phyloP scores from a whole-genome alignment of 2,329 filamentous ascomycete genomes.

The Trichophaea hybrida region DNA sequence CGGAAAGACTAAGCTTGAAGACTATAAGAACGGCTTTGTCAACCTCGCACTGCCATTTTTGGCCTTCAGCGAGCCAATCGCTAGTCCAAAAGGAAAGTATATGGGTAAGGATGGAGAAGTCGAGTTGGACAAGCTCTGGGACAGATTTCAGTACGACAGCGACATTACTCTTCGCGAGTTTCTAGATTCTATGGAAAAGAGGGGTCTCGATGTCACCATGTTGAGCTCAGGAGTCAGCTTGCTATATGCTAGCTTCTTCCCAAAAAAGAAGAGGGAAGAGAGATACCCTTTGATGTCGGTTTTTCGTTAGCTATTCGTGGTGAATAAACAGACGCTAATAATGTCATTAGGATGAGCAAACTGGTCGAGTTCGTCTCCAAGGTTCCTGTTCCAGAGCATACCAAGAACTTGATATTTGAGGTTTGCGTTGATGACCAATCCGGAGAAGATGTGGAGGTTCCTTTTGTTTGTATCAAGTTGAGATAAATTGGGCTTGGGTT shows the following conservation, averaged over 20 bases:
- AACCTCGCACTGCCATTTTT: slow-evolving; percentile 96
- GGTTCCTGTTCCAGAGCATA: slow-evolving; percentile 78
- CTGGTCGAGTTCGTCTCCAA: slow-evolving; percentile 80
- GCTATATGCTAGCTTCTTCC: slow-evolving; percentile 87
- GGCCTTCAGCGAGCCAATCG: slow-evolving; percentile 92
- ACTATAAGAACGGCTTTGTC: slow-evolving; percentile 98
- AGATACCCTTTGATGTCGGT: slow-evolving; percentile 56
- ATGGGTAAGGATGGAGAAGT: slow-evolving; percentile 61
- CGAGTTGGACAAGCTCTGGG: slow-evolving; percentile 90
- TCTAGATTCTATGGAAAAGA: slow-evolving; percentile 63
- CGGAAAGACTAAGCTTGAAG: slow-evolving; percentile 88
- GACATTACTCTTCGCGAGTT: slow-evolving; percentile 77
- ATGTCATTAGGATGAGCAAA: slow-evolving; percentile 56
- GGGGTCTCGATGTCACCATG: slow-evolving; percentile 76
- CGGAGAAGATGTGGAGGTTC: slow-evolving; percentile 91
- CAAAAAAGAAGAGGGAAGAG: slow-evolving; percentile 67
- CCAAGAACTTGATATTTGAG: slow-evolving; percentile 93
- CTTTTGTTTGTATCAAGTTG: slow-evolving; percentile 48
- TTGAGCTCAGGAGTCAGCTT: slow-evolving; percentile 93
- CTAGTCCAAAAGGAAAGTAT: slow-evolving; percentile 85
- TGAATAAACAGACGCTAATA: slow-evolving; percentile 26
- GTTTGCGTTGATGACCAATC: slow-evolving; percentile 79
- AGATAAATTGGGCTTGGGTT: slow-evolving; percentile 7
- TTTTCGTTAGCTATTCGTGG: background rate
- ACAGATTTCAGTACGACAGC: slow-evolving; percentile 70